Conservation (phyloP, 164 flowering plant genomes). For the Sedum album region DNA sequence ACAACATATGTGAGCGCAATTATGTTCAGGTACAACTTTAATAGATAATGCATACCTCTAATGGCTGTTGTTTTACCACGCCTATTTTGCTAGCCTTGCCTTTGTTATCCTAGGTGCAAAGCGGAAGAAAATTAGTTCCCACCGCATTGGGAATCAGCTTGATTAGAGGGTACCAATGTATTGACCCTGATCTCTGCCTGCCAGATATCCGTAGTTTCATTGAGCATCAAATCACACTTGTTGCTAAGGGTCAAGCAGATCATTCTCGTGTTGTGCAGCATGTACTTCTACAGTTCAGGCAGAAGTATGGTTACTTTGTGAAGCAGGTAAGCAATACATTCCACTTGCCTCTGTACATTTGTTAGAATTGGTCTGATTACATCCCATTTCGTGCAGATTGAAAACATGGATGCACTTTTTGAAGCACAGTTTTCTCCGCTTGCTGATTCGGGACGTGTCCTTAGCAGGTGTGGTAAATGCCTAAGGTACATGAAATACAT, state of each 20-base stretch:
- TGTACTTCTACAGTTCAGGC: constrained; percentile 68
- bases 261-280: constrained; percentile 67
- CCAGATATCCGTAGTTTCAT: constrained; percentile 96
- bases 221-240: constrained; percentile 90
- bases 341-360: not conserved
- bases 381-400: constrained; percentile 50
- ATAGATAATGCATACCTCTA: not conserved
- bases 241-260: constrained; percentile 89
- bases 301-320: constrained; percentile 68
- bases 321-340: constrained; percentile 45
- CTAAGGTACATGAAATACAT: constrained; percentile 87
- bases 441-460: constrained; percentile 77
- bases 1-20: constrained; percentile 93
- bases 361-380: not conserved
- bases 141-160: constrained; percentile 77
- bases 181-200: constrained; percentile 92
- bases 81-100: not conserved
- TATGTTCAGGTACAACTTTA: constrained; percentile 66
- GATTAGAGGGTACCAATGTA: constrained; percentile 83
- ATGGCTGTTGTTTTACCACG: not conserved
- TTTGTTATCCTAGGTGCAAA: constrained; percentile 59
- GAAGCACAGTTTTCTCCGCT: constrained; percentile 95
- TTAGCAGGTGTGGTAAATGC: constrained; percentile 97
- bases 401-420: constrained; percentile 84
- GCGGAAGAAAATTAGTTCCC: constrained; percentile 85